These are phyloP conservation scores for Rutstroemia sp. DNA, from an alignment of 2,329 filamentous ascomycete species.

Conservation along the genomic window DNA sequence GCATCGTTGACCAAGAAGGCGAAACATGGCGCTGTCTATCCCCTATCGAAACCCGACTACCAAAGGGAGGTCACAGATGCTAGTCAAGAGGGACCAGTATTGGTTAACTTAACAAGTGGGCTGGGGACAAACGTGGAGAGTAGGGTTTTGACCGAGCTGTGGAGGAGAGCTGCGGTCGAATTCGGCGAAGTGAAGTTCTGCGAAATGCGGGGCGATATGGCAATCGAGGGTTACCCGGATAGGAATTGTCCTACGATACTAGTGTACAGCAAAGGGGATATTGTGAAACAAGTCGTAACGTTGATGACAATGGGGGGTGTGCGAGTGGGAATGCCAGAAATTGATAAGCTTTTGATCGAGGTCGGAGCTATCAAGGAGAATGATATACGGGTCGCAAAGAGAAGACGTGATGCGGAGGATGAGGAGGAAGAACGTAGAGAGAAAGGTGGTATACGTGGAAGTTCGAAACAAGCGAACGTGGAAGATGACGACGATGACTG, in stretches of 20 bases:
- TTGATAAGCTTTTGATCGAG: conserved; percentile 76
- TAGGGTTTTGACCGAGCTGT: conserved; percentile 73
- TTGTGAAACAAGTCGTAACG: conserved; percentile 87
- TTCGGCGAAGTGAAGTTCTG: conserved; percentile 97
- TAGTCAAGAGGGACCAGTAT: conserved; percentile 58
- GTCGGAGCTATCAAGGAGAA: conserved; percentile 71
- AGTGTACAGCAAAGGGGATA: conserved; percentile 87
- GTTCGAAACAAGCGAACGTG: conserved; percentile 17
- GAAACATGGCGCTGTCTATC: conserved; percentile 85
- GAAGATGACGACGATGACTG: conserved; percentile 36
- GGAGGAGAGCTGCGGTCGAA: conserved; percentile 73
- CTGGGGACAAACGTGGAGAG: conserved; percentile 79
- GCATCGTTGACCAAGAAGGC: conserved; percentile 66
- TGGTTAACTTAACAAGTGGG: conserved; percentile 78
- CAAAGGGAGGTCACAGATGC: conserved; percentile 85
- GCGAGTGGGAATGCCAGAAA: conserved; percentile 61
- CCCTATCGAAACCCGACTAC: conserved; percentile 91
- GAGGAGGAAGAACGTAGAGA: conserved; percentile 26
- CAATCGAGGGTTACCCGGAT: conserved; percentile 95
- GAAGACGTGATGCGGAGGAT: conserved; percentile 27
- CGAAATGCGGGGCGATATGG: conserved; percentile 84
- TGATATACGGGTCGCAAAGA: conserved; percentile 61
- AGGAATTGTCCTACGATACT: conserved; percentile 90
- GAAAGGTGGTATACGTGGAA: conserved; percentile 25
- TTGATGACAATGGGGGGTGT: conserved; percentile 70